Base-by-base conservation (phyloP, 176 grass and related monocot genomes). In the Alopecurus myosuroides region DNA sequence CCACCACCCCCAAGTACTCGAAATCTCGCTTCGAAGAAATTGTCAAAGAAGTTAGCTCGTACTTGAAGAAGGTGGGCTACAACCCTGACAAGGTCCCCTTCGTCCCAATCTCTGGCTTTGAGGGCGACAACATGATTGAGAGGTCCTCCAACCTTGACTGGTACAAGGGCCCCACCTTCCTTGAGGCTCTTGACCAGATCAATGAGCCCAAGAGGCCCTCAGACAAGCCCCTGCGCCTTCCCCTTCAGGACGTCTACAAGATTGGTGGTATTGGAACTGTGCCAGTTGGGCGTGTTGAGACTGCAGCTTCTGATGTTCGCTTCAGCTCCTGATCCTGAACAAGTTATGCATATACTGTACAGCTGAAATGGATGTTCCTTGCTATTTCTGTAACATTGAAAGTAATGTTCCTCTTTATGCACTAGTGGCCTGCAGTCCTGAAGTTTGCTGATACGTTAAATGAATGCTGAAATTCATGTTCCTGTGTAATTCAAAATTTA, bases 211-310 rank as follows among this genome's bases (percentile, higher is more conserved):
- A 97, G 86, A 94, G 95, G 39, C 95, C 95, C 1, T 85, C 95
- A 0, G 95, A 97, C 92, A 97, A 97, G 81, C 95, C 94, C 48
- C 92, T 97, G 50, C 95, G 95, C 74, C 95, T 97, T 11, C 95
- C 95, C n/a, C 92, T 97, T n/a, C 92, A 97, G 92, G 95, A 97
- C 3, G 95, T 97, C n/a, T 97, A 97, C 84, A 97, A 97, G 95
- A 97, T 97, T 40, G 95, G 92, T 29, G 95, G 95, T 41, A 97
- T 97, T 75, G 95, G 95, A 8, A 94, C 95, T 31, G 95, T 97
- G 1, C 95, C 92, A 5, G 92, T 94, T n/a, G n/a, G n/a, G 6
- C 92, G 95, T 78, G 92, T 97, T 33, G 92, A 97, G 67, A 97
- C 94, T 18, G 92, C n/a, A n/a, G n/a, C n/a, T n/a, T n/a, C n/a